Percentiles rank a stretch among this genome's conserved stretches.
Evolutionary conservation across 306 rosid species (phyloP).

Genomic region (Rosa chinensis): DNA sequence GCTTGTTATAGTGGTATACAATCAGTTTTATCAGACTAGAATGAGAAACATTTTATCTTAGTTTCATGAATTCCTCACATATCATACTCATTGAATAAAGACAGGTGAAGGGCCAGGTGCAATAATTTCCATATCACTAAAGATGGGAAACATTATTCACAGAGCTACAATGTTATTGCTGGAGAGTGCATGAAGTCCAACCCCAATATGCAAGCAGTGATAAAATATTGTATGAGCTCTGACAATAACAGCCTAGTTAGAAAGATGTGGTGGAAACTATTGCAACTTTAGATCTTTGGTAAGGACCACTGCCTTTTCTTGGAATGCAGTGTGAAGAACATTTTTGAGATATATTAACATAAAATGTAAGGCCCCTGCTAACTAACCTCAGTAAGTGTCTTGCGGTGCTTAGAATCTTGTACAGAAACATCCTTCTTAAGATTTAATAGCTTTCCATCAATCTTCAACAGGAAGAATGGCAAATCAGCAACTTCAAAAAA

Average conservation of each 20-base stretch:
- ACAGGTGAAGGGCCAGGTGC: background rate
- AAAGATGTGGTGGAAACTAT: background rate
- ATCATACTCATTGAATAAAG: background rate
- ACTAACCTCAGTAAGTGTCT: slow-evolving; percentile 90
- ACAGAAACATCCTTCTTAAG: slow-evolving; percentile 87
- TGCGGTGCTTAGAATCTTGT: slow-evolving; percentile 93
- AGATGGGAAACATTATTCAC: background rate
- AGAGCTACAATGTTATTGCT: background rate
- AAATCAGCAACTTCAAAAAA: slow-evolving; percentile 8
- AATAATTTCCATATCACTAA: background rate
- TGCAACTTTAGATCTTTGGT: background rate
- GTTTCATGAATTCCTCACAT: background rate
- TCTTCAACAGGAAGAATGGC: slow-evolving; percentile 40
- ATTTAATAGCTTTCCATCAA: slow-evolving; percentile 80
- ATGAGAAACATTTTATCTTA: slow-evolving; percentile 2
- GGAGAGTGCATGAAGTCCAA: background rate
- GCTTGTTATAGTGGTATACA: background rate
- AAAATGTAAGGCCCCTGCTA: background rate
- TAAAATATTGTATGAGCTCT: background rate
- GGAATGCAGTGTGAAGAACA: background rate
- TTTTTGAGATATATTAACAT: background rate
- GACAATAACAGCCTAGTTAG: slow-evolving; percentile 7
- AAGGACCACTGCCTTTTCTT: background rate
- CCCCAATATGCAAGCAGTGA: background rate
- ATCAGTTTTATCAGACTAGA: background rate